Base-by-base conservation (phyloP, 768 basidiomycete species). In the Mycena haematopus region DNA sequence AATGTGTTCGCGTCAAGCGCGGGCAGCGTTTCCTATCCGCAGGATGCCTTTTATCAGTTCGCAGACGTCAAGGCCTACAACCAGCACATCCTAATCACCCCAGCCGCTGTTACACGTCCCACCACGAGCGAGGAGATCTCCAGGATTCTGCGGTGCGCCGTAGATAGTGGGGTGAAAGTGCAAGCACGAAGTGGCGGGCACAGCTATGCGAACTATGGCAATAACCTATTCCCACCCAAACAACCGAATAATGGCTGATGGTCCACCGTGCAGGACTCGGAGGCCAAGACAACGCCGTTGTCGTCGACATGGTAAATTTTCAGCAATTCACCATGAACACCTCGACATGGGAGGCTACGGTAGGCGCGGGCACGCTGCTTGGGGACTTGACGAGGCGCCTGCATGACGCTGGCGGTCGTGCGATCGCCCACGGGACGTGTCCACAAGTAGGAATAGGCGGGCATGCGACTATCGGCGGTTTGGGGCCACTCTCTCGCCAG, bases 401-500 rank as follows among this genome's bases (percentile, higher is more conserved):
- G 65, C 50, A 49, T 35, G 29, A 69, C 49, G 38, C 59, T 1
- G 57, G 68, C 52, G 31, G 67, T 44, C 68, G 72, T n/a, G 74
- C 73, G 0, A 57, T 77, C 6, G 60, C 71, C 5, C 74, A 74
- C 46, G 75, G 75, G 1, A 69, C 69, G 6, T 76, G 75, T 71
- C 74, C 1, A n/a, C 67, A 67, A n/a, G 73, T 75, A 7, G 71
- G 74, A 0, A 65, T 69, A 63, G 70, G 71, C 17, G 62, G 66
- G 9, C 69, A 72, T 35, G 69, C 69, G 25, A 68, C 66, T 13
- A 63, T 69, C 25, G 63, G 62, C 13, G 73, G 63, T 22, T 57
- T 68, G 10, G 73, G 73, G 6, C 67, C 70, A 21, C 19, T 58
- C 10, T 67, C 68, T 14, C 55, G 71, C 1, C 59, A 63, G 46